These are phyloP conservation scores for Pueraria montana DNA, from an alignment of 306 rosid genomes.

Conservation along the genomic window DNA sequence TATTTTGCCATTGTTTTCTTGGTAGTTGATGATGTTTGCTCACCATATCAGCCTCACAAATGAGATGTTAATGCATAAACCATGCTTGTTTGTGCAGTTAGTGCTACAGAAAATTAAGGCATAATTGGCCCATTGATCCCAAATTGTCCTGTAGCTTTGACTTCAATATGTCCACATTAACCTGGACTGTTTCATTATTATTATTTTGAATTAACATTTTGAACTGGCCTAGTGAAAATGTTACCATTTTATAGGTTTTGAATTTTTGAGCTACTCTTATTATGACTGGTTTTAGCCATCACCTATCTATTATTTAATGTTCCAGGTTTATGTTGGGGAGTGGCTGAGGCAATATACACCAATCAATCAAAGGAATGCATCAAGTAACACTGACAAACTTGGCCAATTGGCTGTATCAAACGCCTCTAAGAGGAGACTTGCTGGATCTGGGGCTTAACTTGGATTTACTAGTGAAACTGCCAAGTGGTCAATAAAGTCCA, in stretches of 20 bases:
- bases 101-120: slow-evolving; percentile 8
- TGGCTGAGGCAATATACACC: slow-evolving; percentile 85
- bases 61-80: neutral
- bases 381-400: slow-evolving; percentile 68
- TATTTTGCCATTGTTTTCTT: neutral
- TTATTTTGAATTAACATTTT: slow-evolving; percentile 2
- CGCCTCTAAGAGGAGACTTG: slow-evolving; percentile 79
- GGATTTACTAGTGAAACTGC: neutral
- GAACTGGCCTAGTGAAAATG: neutral
- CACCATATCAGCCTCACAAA: neutral
- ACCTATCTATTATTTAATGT: slow-evolving; percentile 10
- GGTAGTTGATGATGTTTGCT: neutral
- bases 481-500: slow-evolving; percentile 6
- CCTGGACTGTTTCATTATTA: neutral
- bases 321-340: slow-evolving; percentile 82
- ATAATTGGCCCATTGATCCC: slow-evolving; percentile 19
- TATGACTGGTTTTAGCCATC: neutral
- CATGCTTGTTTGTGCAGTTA: neutral
- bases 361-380: slow-evolving; percentile 56
- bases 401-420: slow-evolving; percentile 82
- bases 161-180: neutral
- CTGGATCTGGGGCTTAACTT: slow-evolving; percentile 63
- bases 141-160: slow-evolving; percentile 4
- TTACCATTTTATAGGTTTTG: neutral
- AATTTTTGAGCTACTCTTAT: neutral